phyloP scores from a whole-genome alignment of 2,329 filamentous ascomycete genomes.

The Trichoderma cornu-damae region DNA sequence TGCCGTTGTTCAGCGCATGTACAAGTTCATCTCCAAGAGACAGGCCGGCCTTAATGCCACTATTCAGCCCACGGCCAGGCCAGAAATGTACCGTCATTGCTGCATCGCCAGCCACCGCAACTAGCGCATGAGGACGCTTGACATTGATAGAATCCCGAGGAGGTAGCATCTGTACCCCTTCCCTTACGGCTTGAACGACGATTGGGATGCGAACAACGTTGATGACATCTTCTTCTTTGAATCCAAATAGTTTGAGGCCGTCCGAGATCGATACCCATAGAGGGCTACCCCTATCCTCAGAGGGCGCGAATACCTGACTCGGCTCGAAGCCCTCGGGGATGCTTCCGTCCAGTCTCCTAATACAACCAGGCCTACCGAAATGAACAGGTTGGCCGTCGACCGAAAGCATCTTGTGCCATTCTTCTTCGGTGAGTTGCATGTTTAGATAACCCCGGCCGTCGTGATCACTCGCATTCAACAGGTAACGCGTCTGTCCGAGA shows the following conservation, averaged over 20 bases:
- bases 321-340: constrained; percentile 30
- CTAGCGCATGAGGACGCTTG: constrained; percentile 30
- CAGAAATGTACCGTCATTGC: constrained; percentile 37
- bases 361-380: constrained; percentile 32
- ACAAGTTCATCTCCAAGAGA: constrained; percentile 35
- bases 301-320: constrained; percentile 32
- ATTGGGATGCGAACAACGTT: constrained; percentile 36
- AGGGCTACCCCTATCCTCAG: constrained; percentile 27
- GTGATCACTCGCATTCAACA: constrained; percentile 34
- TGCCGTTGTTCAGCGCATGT: constrained; percentile 29
- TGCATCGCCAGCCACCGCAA: constrained; percentile 34
- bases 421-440: constrained; percentile 35
- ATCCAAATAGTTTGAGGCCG: constrained; percentile 35
- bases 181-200: constrained; percentile 32
- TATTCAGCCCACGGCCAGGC: constrained; percentile 35
- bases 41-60: constrained; percentile 35
- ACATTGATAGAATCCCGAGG: constrained; percentile 26
- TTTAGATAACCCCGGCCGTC: constrained; percentile 34
- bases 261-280: constrained; percentile 34
- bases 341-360: constrained; percentile 27
- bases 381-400: constrained; percentile 31
- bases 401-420: constrained; percentile 33
- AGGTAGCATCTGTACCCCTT: constrained; percentile 30
- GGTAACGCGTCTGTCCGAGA: constrained; percentile 34
- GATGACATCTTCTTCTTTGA: constrained; percentile 34